Base-by-base conservation (phyloP, 768 basidiomycete species). In the Rhizopogon roseolus region DNA sequence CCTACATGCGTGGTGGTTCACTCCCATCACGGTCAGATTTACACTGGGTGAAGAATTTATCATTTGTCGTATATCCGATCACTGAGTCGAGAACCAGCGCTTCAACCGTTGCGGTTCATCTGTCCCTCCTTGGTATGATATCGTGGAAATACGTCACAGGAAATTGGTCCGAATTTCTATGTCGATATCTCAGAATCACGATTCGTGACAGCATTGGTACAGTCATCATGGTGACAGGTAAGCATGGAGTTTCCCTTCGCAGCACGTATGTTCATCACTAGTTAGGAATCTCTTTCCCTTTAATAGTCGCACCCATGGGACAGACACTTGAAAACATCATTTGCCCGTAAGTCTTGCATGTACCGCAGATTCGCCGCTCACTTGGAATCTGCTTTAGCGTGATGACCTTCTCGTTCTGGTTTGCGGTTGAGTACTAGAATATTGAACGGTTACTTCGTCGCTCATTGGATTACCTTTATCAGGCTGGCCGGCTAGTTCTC, bases 261-360 rank as follows among this genome's bases (percentile, higher is more conserved):
- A 34, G 29, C 45, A 22, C 9, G 29, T 13, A 29, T 19, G 29
- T 32, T 46, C 32, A 46, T 19, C 8, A 22, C 14, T 34, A 3
- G 29, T 34, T 22, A 65, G 64, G 34, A 9, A 22, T 64, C 9
- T 49, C 59, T 52, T n/a, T 64, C 1, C 60, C 62, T 27, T 14
- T 64, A 50, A 62, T 57, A 3, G 59, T 66, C 56, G 55, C 45
- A 49, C 29, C 52, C 8, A 34, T 55, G 22, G 27, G 27, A 19
- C 36, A 32, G 11, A 54, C 59, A 53, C 51, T 51, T 6, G 59
- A 61, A 16, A 66, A 66, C 22, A 41, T 66, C 1, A 51, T 54
- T 2, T 66, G 59, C 46, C 57, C 59, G 64, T 64, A 37, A 19
- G 64, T 56, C 9, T 32, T 34, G 45, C 29, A 5, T 34, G 32